A percentile compares a stretch with the other conserved stretches of the same genome.
Evolutionary conservation across 768 basidiomycete species (phyloP).

Genomic region (Termitomyces sp.): DNA sequence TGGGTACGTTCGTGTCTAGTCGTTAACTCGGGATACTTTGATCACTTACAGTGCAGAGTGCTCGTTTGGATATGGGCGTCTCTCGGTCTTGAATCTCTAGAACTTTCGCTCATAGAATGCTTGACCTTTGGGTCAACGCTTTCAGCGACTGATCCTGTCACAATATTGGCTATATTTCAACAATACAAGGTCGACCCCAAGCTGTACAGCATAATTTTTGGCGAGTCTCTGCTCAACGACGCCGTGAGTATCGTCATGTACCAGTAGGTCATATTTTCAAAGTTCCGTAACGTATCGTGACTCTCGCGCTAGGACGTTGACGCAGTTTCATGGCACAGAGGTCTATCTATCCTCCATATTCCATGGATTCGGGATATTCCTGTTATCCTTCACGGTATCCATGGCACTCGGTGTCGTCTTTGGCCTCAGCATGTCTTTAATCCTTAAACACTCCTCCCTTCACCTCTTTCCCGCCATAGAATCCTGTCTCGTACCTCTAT

Average conservation of each 20-base stretch:
- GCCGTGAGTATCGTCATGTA: constrained; percentile 99
- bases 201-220: constrained; percentile 95
- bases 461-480: constrained; percentile 89
- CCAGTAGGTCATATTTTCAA: constrained; percentile 65
- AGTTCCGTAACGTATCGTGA: neutral
- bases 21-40: constrained; percentile 24
- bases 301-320: constrained; percentile 62
- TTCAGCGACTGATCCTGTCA: constrained; percentile 97
- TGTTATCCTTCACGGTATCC: constrained; percentile 91
- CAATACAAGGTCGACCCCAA: constrained; percentile 99
- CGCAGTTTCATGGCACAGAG: constrained; percentile 87
- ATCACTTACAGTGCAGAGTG: constrained; percentile 63
- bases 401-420: constrained; percentile 93
- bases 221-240: constrained; percentile 95
- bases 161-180: constrained; percentile 97
- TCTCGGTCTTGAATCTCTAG: constrained; percentile 86
- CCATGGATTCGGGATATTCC: constrained; percentile 96
- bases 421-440: constrained; percentile 86
- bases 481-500: constrained; percentile 91
- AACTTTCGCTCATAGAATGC: constrained; percentile 87
- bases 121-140: constrained; percentile 95
- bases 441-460: constrained; percentile 92
- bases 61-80: constrained; percentile 94
- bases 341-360: constrained; percentile 87
- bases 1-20: constrained; percentile 62